A percentile compares a stretch with the other conserved stretches of the same genome.
phyloP scores from a whole-genome alignment of 306 rosid genomes.

The Adenanthera pavonina region DNA sequence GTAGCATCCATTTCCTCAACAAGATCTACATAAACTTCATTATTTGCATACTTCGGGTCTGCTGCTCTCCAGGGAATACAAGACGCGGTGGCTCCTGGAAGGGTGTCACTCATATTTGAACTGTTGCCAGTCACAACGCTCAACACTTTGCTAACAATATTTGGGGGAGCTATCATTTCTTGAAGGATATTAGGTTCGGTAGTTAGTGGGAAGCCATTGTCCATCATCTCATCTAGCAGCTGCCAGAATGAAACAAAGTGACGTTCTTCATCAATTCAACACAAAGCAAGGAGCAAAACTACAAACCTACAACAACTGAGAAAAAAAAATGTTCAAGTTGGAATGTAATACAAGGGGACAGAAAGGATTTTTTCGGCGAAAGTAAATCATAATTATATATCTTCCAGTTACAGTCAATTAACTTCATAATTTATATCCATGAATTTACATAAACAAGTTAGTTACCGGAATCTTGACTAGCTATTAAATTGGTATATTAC shows the following conservation, averaged over 20 bases:
- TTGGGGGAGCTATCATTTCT: constrained; percentile 97
- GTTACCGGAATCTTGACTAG: background rate
- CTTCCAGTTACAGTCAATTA: background rate
- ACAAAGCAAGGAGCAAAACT: background rate
- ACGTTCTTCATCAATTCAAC: constrained; percentile 22
- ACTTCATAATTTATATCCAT: background rate
- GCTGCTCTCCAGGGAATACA: constrained; percentile 86
- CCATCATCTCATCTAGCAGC: constrained; percentile 99
- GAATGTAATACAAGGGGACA: background rate
- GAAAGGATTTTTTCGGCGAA: background rate
- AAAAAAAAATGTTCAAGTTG: background rate
- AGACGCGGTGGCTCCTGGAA: constrained; percentile 85
- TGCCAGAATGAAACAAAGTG: constrained; percentile 44
- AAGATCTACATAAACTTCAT: constrained; percentile 88
- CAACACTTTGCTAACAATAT: constrained; percentile 85
- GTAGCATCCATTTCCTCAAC: constrained; percentile 92
- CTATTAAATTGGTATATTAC: background rate
- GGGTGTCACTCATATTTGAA: constrained; percentile 87
- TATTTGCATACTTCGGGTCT: constrained; percentile 71
- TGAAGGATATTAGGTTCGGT: constrained; percentile 89
- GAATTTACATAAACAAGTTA: background rate
- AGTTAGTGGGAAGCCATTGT: constrained; percentile 97
- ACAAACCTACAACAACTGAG: background rate
- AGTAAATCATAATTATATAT: background rate
- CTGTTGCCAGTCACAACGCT: constrained; percentile 92